These are phyloP conservation scores for Cenococcum geophilum DNA, from an alignment of 495 filamentous ascomycete species.

Conservation along the genomic window DNA sequence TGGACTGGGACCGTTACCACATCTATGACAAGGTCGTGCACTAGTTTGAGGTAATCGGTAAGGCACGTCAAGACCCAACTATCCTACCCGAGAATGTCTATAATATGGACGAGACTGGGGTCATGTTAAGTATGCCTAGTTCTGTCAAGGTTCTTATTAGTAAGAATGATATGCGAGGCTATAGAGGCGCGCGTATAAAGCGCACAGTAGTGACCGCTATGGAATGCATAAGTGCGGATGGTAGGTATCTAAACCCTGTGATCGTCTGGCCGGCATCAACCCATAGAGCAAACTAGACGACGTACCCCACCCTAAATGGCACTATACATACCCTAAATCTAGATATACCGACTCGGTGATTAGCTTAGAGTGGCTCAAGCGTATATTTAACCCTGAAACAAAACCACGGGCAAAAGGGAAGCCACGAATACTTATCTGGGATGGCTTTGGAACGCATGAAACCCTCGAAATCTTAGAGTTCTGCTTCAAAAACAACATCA, in stretches of 20 bases:
- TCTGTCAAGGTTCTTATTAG: constrained; percentile 10
- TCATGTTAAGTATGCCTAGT: constrained; percentile 8
- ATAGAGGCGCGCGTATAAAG: constrained; percentile 15
- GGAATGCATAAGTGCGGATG: constrained; percentile 15
- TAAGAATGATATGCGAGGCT: constrained; percentile 3
- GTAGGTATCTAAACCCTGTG: constrained; percentile 19
- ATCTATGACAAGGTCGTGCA: constrained; percentile 11
- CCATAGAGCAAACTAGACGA: constrained; percentile 14
- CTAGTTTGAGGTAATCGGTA: constrained; percentile 3
- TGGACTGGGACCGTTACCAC: constrained; percentile 12
- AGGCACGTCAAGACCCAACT: constrained; percentile 1
- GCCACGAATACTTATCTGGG: too few species aligned
- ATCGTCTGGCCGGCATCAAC: constrained; percentile 35
- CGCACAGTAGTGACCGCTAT: constrained; percentile 8
- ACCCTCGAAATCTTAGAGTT: background rate
- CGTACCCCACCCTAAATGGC: constrained; percentile 34
- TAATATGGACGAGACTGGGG: too few species aligned
- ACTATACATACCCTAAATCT: constrained; percentile 30
- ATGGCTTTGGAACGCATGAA: constrained; percentile 4
- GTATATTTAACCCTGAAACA: constrained; percentile 35
- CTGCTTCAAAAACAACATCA: constrained; percentile 1
- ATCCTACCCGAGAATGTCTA: constrained; percentile 14
- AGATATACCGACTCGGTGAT: constrained; percentile 37
- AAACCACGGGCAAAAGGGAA: constrained; percentile 12
- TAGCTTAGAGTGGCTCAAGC: too few species aligned